These are phyloP conservation scores for Bathelium albidoporum DNA, from an alignment of 495 filamentous ascomycete genomes.

Conservation along the genomic window DNA sequence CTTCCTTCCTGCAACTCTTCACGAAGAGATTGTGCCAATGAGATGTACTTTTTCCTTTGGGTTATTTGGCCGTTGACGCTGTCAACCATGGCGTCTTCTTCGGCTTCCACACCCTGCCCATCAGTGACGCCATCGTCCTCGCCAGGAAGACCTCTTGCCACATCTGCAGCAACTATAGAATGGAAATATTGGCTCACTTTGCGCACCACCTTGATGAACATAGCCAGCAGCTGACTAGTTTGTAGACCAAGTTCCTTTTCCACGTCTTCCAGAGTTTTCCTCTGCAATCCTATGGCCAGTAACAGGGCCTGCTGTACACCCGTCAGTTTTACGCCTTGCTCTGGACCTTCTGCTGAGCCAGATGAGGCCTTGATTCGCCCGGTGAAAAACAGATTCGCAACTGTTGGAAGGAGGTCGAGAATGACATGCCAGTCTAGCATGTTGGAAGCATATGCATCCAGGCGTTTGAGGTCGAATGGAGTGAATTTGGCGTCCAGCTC, in stretches of 20 bases:
- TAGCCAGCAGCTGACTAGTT: slow-evolving; percentile 74
- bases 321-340: slow-evolving; percentile 48
- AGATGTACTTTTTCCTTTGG: slow-evolving; percentile 39
- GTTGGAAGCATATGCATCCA: slow-evolving; percentile 92
- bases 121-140: slow-evolving; percentile 39
- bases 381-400: slow-evolving; percentile 74
- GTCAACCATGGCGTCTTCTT: slow-evolving; percentile 14
- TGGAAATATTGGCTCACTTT: slow-evolving; percentile 74
- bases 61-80: slow-evolving; percentile 1
- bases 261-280: slow-evolving; percentile 70
- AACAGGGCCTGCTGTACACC: slow-evolving; percentile 77
- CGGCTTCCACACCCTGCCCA: slow-evolving; percentile 53
- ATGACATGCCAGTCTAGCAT: slow-evolving; percentile 97
- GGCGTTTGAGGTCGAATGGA: slow-evolving; percentile 85
- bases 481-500: slow-evolving; percentile 68
- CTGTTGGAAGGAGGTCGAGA: slow-evolving; percentile 75
- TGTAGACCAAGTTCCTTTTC: slow-evolving; percentile 70
- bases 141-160: slow-evolving; percentile 43
- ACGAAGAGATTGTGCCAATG: slow-evolving; percentile 61
- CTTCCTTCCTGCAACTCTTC: slow-evolving; percentile 82
- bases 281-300: slow-evolving; percentile 78
- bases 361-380: slow-evolving; percentile 50
- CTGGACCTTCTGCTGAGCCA: neutral
- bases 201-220: slow-evolving; percentile 91
- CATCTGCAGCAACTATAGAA: slow-evolving; percentile 61